These are phyloP conservation scores for Pseudoturritis turrita DNA, from an alignment of 345 rosid species.

Conservation along the genomic window DNA sequence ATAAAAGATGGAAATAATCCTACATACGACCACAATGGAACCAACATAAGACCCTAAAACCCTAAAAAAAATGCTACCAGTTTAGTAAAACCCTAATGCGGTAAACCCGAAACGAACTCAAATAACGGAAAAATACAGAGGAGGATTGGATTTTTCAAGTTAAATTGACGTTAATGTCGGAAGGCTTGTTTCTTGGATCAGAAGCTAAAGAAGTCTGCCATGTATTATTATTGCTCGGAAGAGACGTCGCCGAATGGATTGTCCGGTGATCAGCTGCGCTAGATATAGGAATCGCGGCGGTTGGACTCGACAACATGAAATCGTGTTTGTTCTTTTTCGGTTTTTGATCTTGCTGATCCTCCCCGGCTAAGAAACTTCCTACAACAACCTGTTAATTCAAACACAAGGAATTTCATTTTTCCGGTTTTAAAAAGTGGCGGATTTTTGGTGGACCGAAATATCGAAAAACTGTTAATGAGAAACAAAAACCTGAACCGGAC, in stretches of 20 bases:
- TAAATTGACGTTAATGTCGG: conserved; percentile 19
- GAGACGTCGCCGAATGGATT: conserved; percentile 12
- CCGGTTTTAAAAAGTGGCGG: background rate
- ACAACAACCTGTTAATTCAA: conserved; percentile 64
- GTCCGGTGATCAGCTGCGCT: conserved; percentile 25
- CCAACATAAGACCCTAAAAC: conserved; percentile 12
- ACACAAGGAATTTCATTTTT: background rate
- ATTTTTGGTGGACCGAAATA: background rate
- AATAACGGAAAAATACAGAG: background rate
- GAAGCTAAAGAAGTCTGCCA: conserved; percentile 28
- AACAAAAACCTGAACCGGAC: conserved; percentile 75
- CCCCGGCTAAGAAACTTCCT: conserved; percentile 81
- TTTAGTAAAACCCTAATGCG: background rate
- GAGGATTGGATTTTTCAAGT: conserved; percentile 1
- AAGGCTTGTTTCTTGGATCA: conserved; percentile 23
- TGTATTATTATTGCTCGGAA: conserved; percentile 4
- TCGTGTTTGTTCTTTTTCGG: conserved; percentile 58
- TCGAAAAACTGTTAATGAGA: background rate
- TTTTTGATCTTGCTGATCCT: conserved; percentile 63
- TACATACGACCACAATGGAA: background rate
- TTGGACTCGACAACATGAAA: conserved; percentile 31
- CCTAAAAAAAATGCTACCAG: background rate
- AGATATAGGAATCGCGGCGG: conserved; percentile 30
- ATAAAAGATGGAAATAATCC: background rate
- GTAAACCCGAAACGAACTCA: background rate